These are phyloP conservation scores for Cladophialophora exuberans DNA, from an alignment of 2,329 filamentous ascomycete genomes.

Conservation along the genomic window DNA sequence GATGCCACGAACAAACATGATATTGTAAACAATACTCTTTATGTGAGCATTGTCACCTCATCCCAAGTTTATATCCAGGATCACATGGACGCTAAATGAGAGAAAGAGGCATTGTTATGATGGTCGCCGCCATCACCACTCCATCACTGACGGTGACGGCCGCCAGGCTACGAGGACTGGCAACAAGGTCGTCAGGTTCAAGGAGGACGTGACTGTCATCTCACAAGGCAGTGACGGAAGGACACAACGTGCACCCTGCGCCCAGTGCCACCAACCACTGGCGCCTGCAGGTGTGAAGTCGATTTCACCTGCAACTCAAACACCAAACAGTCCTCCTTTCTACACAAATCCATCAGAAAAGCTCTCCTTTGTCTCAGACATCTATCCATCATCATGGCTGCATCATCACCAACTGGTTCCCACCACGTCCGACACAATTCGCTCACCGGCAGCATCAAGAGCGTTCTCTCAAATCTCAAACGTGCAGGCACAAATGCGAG, in stretches of 20 bases:
- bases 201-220: slow-evolving; percentile 6
- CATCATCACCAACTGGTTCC: no score
- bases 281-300: not conserved
- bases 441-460: slow-evolving; percentile 15
- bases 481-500: slow-evolving; percentile 16
- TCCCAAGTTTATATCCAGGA: not conserved
- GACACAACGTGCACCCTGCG: not conserved
- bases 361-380: no score
- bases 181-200: not conserved
- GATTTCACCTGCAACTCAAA: slow-evolving; percentile 1
- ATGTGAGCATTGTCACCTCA: not conserved
- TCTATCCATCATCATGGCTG: no score
- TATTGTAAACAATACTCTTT: no score
- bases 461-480: slow-evolving; percentile 13
- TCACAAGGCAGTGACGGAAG: not conserved
- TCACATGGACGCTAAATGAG: no score
- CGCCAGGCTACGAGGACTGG: not conserved
- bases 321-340: no score
- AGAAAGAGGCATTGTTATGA: not conserved
- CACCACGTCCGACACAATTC: not conserved
- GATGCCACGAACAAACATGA: not conserved
- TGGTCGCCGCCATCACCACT: no score
- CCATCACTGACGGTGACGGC: not conserved
- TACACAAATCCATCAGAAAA: no score
- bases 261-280: not conserved